Conservation (phyloP, 768 basidiomycete genomes). For the Hemileccinum rubropunctum region DNA sequence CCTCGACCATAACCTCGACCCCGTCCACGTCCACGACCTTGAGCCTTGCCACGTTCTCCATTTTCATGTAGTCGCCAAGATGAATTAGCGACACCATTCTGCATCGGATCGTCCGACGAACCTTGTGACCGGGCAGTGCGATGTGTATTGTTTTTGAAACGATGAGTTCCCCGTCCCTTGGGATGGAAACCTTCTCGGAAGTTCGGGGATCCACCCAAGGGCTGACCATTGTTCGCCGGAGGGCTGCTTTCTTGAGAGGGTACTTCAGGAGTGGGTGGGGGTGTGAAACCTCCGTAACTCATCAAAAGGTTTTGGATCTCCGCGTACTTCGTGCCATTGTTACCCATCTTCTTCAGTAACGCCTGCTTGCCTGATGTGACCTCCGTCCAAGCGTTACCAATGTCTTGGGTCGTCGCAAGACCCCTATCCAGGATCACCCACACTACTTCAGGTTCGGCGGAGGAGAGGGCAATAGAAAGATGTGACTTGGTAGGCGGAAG, state of each 20-base stretch:
- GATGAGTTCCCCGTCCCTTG: constrained; percentile 13
- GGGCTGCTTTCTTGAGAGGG: constrained; percentile 9
- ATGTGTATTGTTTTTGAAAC: not conserved
- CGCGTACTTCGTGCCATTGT: constrained; percentile 37
- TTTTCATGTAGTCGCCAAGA: constrained; percentile 8
- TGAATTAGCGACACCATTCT: constrained; percentile 11
- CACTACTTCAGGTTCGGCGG: constrained; percentile 60
- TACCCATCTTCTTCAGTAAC: constrained; percentile 21
- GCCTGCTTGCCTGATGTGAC: constrained; percentile 38
- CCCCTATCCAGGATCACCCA: constrained; percentile 60
- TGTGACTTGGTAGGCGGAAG: constrained; percentile 39
- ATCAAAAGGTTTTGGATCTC: constrained; percentile 55
- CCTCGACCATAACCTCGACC: constrained; percentile 39
- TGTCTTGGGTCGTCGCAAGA: constrained; percentile 49
- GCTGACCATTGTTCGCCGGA: constrained; percentile 12
- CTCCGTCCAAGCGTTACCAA: constrained; percentile 49
- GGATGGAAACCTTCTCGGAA: constrained; percentile 3
- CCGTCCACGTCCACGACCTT: constrained; percentile 40
- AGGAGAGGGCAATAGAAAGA: constrained; percentile 57
- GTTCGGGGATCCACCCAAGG: constrained; percentile 7
- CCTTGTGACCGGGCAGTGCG: not conserved
- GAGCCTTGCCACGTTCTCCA: constrained; percentile 37
- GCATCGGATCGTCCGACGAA: constrained; percentile 4
- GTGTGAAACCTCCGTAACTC: constrained; percentile 49
- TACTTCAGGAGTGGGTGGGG: constrained; percentile 36